Evolutionary conservation across 495 filamentous ascomycete species (phyloP).

Genomic region (Durotheca rogersii): DNA sequence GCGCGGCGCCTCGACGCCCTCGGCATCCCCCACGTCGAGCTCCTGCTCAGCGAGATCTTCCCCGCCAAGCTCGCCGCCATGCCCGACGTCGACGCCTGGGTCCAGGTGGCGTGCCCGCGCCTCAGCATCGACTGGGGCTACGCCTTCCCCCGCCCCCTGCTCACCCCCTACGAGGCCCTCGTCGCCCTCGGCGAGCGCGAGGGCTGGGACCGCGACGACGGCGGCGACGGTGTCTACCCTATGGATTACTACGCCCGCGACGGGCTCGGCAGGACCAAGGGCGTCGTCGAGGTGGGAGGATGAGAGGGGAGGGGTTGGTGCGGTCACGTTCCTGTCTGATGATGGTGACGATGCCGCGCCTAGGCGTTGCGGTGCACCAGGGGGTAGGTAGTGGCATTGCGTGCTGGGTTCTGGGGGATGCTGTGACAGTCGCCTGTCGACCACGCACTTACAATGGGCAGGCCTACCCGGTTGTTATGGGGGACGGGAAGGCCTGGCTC

Average conservation of each 20-base stretch:
- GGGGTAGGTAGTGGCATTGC: no score
- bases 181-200: conserved; percentile 77
- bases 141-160: conserved; percentile 81
- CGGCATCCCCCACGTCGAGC: conserved; percentile 75
- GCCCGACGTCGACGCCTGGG: conserved; percentile 92
- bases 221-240: conserved; percentile 84
- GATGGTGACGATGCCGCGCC: no score
- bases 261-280: conserved; percentile 77
- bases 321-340: no score
- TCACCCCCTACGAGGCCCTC: conserved; percentile 94
- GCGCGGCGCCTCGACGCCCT: conserved; percentile 67
- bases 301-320: no score
- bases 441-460: no score
- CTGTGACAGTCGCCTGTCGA: no score
- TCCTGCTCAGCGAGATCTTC: conserved; percentile 91
- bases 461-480: no score
- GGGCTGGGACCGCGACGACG: conserved; percentile 68
- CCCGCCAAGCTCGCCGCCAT: conserved; percentile 92
- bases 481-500: no score
- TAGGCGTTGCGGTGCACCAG: no score
- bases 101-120: conserved; percentile 93
- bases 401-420: no score
- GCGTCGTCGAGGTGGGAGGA: no score
- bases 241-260: conserved; percentile 99
- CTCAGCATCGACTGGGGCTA: conserved; percentile 99